These are phyloP conservation scores for Penicillium palitans DNA, from an alignment of 2,329 filamentous ascomycete species.

Conservation along the genomic window DNA sequence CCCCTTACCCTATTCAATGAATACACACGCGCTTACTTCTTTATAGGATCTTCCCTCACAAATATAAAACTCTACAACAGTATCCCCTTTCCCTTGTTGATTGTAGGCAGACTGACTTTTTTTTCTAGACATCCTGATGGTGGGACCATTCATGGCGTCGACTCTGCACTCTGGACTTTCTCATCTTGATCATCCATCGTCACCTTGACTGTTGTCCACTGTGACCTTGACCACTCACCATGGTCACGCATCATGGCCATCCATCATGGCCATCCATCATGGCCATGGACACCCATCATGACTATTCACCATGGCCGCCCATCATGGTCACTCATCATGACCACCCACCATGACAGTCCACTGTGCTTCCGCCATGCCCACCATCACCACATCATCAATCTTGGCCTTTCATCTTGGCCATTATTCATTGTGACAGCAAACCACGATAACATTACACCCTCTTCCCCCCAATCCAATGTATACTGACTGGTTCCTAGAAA, in stretches of 20 bases:
- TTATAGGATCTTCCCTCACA: not conserved
- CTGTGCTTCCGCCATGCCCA: not conserved
- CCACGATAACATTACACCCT: not conserved
- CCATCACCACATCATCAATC: not conserved
- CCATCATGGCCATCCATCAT: not conserved
- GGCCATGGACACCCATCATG: not conserved
- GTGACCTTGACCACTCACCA: not conserved
- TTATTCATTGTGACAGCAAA: not conserved
- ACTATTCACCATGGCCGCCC: not conserved
- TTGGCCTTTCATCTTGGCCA: not conserved
- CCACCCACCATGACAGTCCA: not conserved
- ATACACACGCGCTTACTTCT: not conserved
- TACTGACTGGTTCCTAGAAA: not conserved
- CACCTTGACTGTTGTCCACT: not conserved
- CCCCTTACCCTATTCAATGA: not conserved
- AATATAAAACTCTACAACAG: not conserved
- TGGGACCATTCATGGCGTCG: not conserved
- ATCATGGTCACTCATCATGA: not conserved
- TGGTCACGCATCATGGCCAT: not conserved
- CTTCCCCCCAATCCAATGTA: not conserved
- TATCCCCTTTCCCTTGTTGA: not conserved
- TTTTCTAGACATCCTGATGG: not conserved
- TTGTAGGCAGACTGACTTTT: not conserved
- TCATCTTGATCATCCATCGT: not conserved
- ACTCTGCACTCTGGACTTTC: not conserved